These are phyloP conservation scores for Elongisporangium undulatum DNA, from an alignment of 352 stramenopile species.

Conservation along the genomic window DNA sequence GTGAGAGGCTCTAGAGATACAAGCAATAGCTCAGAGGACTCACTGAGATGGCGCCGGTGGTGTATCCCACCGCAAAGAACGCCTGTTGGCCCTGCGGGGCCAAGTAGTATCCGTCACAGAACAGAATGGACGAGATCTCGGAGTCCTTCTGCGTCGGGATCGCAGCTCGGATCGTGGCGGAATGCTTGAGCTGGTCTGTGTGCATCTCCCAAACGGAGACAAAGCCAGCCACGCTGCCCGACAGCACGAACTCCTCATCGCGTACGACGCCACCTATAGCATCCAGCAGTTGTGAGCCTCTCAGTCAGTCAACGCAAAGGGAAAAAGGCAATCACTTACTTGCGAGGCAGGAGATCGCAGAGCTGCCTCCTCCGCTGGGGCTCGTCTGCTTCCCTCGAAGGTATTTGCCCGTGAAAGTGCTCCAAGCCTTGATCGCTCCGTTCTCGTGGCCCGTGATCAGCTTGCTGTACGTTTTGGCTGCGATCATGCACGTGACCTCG, in stretches of 20 bases:
- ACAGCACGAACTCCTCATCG: slow-evolving; percentile 55
- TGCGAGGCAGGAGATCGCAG: slow-evolving; percentile 38
- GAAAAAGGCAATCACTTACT: slow-evolving; percentile 17
- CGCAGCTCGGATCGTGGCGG: slow-evolving; percentile 1
- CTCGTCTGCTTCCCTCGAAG: slow-evolving; percentile 17
- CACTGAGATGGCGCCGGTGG: slow-evolving; percentile 44
- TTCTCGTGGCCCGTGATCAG: slow-evolving; percentile 58
- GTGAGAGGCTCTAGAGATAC: background rate
- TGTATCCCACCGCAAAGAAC: slow-evolving; percentile 55
- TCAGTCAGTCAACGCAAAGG: background rate
- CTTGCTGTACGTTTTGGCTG: slow-evolving; percentile 43
- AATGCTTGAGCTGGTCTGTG: slow-evolving; percentile 24
- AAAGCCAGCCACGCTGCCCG: slow-evolving; percentile 36
- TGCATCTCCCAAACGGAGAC: slow-evolving; percentile 56
- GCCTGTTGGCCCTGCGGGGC: slow-evolving; percentile 25
- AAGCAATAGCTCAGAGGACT: background rate
- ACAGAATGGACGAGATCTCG: slow-evolving; percentile 48
- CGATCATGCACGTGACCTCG: slow-evolving; percentile 57
- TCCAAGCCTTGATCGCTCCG: slow-evolving; percentile 59
- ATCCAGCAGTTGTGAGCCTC: slow-evolving; percentile 2
- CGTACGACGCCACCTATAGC: slow-evolving; percentile 37
- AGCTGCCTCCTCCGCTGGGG: slow-evolving; percentile 1
- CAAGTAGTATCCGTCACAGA: slow-evolving; percentile 47
- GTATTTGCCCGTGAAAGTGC: slow-evolving; percentile 52
- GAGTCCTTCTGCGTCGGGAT: slow-evolving; percentile 25